A percentile compares a stretch with the other conserved stretches of the same genome.
Conservation (phyloP, 805 yeast species). For the Candida boleticola region DNA sequence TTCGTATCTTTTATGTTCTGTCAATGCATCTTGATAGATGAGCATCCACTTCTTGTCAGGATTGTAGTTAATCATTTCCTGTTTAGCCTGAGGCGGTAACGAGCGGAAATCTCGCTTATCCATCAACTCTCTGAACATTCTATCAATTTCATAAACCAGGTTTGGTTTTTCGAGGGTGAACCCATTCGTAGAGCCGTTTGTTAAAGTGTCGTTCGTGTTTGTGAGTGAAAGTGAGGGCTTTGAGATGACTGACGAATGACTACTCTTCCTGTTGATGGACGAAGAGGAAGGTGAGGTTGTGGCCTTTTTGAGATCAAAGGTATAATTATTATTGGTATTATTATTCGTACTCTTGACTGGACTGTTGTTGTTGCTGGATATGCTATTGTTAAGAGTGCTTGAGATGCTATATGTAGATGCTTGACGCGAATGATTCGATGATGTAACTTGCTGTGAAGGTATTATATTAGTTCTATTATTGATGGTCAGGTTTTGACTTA, state of each 20-base stretch:
- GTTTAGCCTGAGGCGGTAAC: constrained; percentile 69
- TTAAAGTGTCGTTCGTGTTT: constrained; percentile 15
- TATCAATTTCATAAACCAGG: constrained; percentile 64
- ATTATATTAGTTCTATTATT: constrained; percentile 19
- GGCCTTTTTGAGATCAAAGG: not conserved
- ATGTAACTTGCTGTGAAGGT: constrained; percentile 28
- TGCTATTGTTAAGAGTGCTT: constrained; percentile 20
- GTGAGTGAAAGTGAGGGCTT: constrained; percentile 22
- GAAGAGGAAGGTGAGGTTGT: constrained; percentile 11
- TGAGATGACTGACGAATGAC: constrained; percentile 23
- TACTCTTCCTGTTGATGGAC: constrained; percentile 21
- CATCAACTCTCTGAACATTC: constrained; percentile 77
- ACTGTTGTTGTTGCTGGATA: constrained; percentile 9
- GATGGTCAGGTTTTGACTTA: not conserved
- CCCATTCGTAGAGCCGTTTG: constrained; percentile 15
- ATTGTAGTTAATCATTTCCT: constrained; percentile 72
- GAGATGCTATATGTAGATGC: constrained; percentile 40
- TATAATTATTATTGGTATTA: constrained; percentile 6
- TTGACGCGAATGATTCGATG: constrained; percentile 36
- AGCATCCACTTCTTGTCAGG: constrained; percentile 88
- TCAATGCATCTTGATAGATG: constrained; percentile 78
- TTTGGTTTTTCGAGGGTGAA: constrained; percentile 61
- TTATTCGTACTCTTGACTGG: too few species aligned
- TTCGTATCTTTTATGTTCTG: constrained; percentile 62
- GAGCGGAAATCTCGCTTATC: constrained; percentile 73